Evolutionary conservation across 202 grass and related monocot species (phyloP).

Genomic region (Schoenoplectus tabernaemontani): DNA sequence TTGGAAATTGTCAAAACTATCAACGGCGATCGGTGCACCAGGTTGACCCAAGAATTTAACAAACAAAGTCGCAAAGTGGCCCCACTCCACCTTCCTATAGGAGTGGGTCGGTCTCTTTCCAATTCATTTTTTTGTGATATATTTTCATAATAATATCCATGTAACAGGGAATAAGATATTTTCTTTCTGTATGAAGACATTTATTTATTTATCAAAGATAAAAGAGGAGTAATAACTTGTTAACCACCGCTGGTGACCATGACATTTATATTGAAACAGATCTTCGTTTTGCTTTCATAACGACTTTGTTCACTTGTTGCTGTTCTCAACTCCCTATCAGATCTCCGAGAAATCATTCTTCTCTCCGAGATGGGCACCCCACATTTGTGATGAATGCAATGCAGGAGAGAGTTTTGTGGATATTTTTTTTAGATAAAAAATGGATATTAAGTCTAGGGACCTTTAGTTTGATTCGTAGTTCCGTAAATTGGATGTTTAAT

Average conservation of each 20-base stretch:
- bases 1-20: neutral
- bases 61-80: neutral
- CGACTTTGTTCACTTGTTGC: constrained; percentile 6
- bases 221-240: neutral
- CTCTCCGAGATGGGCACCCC: neutral
- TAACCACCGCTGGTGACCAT: neutral
- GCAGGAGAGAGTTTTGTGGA: neutral
- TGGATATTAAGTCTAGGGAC: neutral
- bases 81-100: neutral
- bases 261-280: neutral
- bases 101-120: constrained; percentile 20
- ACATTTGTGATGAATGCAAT: neutral
- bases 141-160: neutral
- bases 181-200: neutral
- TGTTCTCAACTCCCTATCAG: constrained; percentile 22
- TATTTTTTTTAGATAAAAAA: neutral
- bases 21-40: neutral
- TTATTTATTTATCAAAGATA: neutral
- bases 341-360: neutral
- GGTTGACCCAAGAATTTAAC: neutral
- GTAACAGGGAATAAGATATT: neutral
- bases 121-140: neutral
- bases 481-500: neutral
- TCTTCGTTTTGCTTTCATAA: constrained; percentile 6
- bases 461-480: neutral